Conservation (phyloP, 208 protist species). For the Leishmania lainsoni region DNA sequence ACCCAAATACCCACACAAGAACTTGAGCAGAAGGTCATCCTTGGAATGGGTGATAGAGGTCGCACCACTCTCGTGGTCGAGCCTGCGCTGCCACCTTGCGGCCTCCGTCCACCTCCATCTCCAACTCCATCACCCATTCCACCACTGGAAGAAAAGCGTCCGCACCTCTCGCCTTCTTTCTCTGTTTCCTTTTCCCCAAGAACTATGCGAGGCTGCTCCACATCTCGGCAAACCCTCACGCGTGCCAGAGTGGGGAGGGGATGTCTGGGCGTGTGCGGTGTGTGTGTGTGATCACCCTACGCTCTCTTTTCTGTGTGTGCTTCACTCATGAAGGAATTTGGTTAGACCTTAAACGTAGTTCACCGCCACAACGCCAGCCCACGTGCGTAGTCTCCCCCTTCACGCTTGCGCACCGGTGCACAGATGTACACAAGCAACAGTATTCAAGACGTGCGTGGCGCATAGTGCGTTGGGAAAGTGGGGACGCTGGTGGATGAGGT, state of each 20-base stretch:
- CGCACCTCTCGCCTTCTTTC: no score
- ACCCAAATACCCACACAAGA: background rate
- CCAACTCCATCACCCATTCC: background rate
- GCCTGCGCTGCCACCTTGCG: background rate
- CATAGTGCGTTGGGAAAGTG: background rate
- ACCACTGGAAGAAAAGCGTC: background rate
- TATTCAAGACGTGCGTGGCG: background rate
- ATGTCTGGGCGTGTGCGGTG: background rate
- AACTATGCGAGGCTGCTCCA: no score
- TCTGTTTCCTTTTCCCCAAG: no score
- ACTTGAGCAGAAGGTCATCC: background rate
- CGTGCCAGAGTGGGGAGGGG: background rate
- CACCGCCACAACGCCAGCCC: conserved; percentile 5
- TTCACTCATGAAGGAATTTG: conserved; percentile 1
- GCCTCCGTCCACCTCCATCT: background rate
- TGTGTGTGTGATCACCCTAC: background rate
- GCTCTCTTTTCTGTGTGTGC: conserved; percentile 8
- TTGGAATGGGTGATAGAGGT: background rate
- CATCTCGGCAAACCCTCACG: background rate
- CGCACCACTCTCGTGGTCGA: background rate
- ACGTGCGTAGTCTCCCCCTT: background rate
- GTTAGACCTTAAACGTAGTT: conserved; percentile 11
- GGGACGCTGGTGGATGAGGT: background rate
- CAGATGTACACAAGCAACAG: background rate
- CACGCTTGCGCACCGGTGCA: background rate